Evolutionary conservation across 2,329 filamentous ascomycete species (phyloP).

Genomic region (Cordyceps tenuipes): DNA sequence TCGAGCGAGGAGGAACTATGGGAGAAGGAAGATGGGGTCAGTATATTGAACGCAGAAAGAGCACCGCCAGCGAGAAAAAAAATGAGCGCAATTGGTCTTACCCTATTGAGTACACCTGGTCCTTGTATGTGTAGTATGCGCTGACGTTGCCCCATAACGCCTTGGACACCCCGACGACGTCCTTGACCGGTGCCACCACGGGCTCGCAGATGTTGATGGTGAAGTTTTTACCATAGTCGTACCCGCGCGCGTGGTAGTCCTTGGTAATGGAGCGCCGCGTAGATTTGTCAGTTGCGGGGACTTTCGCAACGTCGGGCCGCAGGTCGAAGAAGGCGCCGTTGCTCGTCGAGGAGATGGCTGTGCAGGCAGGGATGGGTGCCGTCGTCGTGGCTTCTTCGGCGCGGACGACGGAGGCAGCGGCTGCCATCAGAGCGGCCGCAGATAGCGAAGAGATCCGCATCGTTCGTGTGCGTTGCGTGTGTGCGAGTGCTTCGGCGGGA

Average conservation of each 20-base stretch:
- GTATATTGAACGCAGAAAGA: neutral
- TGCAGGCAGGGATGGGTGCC: slow-evolving; percentile 40
- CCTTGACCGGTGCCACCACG: slow-evolving; percentile 57
- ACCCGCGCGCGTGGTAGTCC: slow-evolving; percentile 59
- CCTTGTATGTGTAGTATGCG: slow-evolving; percentile 63
- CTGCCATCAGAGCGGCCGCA: slow-evolving; percentile 23
- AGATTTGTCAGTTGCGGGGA: slow-evolving; percentile 32
- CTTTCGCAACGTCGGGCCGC: slow-evolving; percentile 43
- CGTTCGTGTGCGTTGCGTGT: neutral
- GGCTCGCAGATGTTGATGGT: slow-evolving; percentile 74
- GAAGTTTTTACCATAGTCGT: slow-evolving; percentile 74
- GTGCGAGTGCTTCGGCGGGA: neutral
- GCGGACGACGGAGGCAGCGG: slow-evolving; percentile 25
- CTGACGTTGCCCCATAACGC: slow-evolving; percentile 63
- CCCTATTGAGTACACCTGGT: slow-evolving; percentile 67
- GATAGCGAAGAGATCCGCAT: slow-evolving; percentile 21
- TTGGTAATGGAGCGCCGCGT: slow-evolving; percentile 31
- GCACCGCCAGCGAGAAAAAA: neutral
- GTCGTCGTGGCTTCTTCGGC: slow-evolving; percentile 33
- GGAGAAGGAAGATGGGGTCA: neutral
- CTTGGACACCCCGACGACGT: slow-evolving; percentile 57
- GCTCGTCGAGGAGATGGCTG: slow-evolving; percentile 46
- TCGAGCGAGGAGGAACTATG: slow-evolving; percentile 39
- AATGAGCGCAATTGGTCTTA: slow-evolving; percentile 30
- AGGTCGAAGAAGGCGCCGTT: slow-evolving; percentile 53